Evolutionary conservation across 768 basidiomycete genomes (phyloP).

Genomic region (Panaeolus papilionaceus): DNA sequence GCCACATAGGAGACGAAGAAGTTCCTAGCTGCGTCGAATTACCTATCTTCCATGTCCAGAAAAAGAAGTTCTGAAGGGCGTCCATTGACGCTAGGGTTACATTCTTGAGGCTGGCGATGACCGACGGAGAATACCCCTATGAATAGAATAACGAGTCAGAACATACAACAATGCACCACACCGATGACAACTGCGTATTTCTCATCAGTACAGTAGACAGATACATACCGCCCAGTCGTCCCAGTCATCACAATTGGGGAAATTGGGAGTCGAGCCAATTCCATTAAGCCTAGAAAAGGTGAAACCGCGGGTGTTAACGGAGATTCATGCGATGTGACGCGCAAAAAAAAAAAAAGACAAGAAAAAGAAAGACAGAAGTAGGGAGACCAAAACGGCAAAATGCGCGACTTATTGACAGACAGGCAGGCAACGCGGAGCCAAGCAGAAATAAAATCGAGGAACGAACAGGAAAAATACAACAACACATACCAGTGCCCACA

Average conservation of each 20-base stretch:
- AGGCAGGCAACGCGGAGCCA: background rate
- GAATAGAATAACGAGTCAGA: conserved; percentile 19
- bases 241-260: conserved; percentile 46
- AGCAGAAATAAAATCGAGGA: conserved; percentile 4
- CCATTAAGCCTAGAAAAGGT: conserved; percentile 49
- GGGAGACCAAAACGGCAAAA: background rate
- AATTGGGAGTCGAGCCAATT: conserved; percentile 42
- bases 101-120: conserved; percentile 63
- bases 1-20: conserved; percentile 82
- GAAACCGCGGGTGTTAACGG: conserved; percentile 1
- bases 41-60: conserved; percentile 97
- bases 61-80: conserved; percentile 91
- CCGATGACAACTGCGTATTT: conserved; percentile 10
- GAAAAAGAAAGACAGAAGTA: conserved; percentile 5
- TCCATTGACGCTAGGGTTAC: conserved; percentile 87
- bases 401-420: background rate
- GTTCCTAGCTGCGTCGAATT: conserved; percentile 73
- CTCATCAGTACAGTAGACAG: background rate
- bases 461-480: conserved; percentile 31
- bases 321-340: background rate
- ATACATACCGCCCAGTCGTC: conserved; percentile 51
- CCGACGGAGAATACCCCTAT: conserved; percentile 60
- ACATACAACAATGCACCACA: conserved; percentile 11
- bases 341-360: background rate
- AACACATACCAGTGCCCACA: conserved; percentile 66